Percentiles rank a stretch among this genome's conserved stretches.
phyloP scores from a whole-genome alignment of 306 rosid species.

The Vachellia pachyceras region DNA sequence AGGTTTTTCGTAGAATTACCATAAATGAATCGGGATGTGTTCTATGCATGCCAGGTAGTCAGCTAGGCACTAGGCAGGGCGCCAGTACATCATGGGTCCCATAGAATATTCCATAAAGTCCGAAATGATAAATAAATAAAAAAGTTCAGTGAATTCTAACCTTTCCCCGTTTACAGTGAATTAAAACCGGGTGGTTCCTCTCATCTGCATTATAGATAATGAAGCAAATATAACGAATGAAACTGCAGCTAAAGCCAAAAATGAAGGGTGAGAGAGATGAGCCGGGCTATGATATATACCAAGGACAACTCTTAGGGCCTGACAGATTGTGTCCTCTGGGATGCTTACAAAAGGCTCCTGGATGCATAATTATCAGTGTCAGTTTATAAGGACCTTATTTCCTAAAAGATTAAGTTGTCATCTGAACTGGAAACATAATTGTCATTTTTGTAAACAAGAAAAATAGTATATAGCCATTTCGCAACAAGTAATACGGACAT shows the following conservation, averaged over 20 bases:
- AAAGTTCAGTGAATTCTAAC: slow-evolving; percentile 43
- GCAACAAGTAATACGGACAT: neutral
- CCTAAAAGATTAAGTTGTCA: neutral
- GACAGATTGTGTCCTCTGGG: slow-evolving; percentile 87
- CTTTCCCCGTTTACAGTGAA: slow-evolving; percentile 98
- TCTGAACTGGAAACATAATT: slow-evolving; percentile 5
- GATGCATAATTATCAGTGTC: slow-evolving; percentile 32
- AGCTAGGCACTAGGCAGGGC: neutral
- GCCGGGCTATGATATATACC: slow-evolving; percentile 67
- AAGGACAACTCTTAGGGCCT: slow-evolving; percentile 89
- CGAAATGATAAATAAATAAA: neutral
- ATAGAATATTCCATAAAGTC: neutral
- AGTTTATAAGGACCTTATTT: slow-evolving; percentile 16
- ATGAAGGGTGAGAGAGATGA: slow-evolving; percentile 5
- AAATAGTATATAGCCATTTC: neutral
- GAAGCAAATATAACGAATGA: slow-evolving; percentile 26
- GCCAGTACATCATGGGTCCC: neutral
- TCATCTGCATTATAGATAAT: slow-evolving; percentile 61
- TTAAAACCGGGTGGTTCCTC: slow-evolving; percentile 91
- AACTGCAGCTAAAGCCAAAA: neutral
- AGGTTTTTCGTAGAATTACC: neutral
- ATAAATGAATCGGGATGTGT: neutral
- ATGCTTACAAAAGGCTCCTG: slow-evolving; percentile 98
- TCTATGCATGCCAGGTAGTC: neutral
- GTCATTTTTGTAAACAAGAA: neutral